Evolutionary conservation across 495 filamentous ascomycete genomes (phyloP).

Genomic region (Astrothelium macrocarpum): DNA sequence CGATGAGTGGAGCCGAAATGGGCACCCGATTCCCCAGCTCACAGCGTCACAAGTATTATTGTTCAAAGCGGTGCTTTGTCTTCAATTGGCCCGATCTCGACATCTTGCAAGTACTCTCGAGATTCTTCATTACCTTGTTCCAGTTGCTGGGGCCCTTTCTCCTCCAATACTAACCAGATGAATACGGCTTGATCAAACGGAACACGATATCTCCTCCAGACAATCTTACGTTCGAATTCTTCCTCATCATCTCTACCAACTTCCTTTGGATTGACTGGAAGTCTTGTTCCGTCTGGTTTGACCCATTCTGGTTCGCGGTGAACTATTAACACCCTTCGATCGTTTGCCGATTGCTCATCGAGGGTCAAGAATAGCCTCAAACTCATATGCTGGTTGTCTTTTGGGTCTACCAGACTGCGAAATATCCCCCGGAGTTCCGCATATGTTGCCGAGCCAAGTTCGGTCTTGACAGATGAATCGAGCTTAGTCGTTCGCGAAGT

Average conservation of each 20-base stretch:
- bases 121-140: background rate
- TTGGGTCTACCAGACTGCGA: background rate
- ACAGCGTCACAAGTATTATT: no score
- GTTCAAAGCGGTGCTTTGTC: background rate
- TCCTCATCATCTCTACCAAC: background rate
- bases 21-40: no score
- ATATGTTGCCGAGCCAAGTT: background rate
- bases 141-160: background rate
- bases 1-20: no score
- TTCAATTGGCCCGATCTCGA: background rate
- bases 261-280: background rate
- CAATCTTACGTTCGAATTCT: background rate
- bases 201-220: background rate
- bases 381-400: background rate
- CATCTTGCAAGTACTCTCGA: background rate
- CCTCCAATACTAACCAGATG: background rate
- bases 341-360: background rate
- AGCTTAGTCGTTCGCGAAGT: background rate
- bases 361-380: background rate
- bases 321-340: background rate
- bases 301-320: conserved; percentile 3
- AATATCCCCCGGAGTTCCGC: background rate
- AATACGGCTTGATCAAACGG: background rate
- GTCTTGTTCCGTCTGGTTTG: background rate
- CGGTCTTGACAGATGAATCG: background rate